Conservation (phyloP, 139 green algal species). For the Chlamydomonas sp. region DNA sequence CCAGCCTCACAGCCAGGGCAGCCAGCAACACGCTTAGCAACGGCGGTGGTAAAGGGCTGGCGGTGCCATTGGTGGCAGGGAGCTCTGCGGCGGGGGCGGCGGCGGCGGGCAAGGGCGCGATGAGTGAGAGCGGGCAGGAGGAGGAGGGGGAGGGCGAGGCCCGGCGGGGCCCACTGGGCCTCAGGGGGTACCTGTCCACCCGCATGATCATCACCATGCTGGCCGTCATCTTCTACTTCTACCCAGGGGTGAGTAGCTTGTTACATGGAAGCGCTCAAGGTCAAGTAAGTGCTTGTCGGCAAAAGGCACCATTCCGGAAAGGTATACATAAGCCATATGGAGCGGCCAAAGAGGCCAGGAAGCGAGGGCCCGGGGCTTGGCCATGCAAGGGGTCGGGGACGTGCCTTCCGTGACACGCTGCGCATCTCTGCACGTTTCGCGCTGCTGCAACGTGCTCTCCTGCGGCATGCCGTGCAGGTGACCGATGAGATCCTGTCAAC, state of each 20-base stretch:
- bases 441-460: neutral
- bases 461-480: neutral
- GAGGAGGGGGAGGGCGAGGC: too few species aligned
- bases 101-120: too few species aligned
- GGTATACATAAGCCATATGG: neutral
- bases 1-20: too few species aligned
- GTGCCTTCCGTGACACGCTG: neutral
- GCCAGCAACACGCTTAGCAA: too few species aligned
- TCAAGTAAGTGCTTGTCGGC: neutral
- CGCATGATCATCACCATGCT: slow-evolving; percentile 20
- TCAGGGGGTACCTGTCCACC: neutral
- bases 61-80: too few species aligned
- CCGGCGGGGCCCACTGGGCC: neutral
- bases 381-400: too few species aligned
- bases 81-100: too few species aligned
- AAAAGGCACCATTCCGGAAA: too few species aligned
- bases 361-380: neutral
- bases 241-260: slow-evolving; percentile 3
- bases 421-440: neutral
- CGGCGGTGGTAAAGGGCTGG: too few species aligned
- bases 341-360: neutral
- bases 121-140: neutral
- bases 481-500: slow-evolving; percentile 14
- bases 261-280: neutral
- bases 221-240: slow-evolving; percentile 26